phyloP scores from a whole-genome alignment of 148 eudicot species.

The Rhododendron vialii region DNA sequence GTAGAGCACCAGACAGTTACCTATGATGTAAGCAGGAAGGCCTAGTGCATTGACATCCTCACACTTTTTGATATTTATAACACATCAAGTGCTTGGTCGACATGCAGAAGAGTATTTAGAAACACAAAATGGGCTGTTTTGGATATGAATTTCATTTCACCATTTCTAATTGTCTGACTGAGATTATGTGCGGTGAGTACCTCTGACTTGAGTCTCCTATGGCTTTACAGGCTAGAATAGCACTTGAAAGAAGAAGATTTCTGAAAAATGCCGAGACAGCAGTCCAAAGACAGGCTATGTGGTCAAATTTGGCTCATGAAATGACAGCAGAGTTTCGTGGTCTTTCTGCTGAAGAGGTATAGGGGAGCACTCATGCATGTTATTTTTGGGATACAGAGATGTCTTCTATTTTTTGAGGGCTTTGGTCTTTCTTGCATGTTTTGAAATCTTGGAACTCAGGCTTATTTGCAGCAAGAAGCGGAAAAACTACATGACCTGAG shows the following conservation, averaged over 20 bases:
- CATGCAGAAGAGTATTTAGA: background rate
- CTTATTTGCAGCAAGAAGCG: conserved; percentile 95
- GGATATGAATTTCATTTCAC: background rate
- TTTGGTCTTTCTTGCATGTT: background rate
- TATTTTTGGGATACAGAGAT: background rate
- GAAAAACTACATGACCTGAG: conserved; percentile 90
- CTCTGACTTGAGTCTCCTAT: background rate
- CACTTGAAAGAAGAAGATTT: conserved; percentile 85
- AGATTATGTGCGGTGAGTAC: background rate
- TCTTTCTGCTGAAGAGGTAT: conserved; percentile 99
- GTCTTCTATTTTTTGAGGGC: background rate
- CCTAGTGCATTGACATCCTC: background rate
- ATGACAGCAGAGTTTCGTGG: conserved; percentile 99
- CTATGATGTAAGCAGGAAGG: background rate
- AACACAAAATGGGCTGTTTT: background rate
- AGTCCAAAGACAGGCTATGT: conserved; percentile 90
- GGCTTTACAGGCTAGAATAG: conserved; percentile 79
- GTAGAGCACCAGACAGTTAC: background rate
- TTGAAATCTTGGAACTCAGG: conserved; percentile 41
- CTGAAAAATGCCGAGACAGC: conserved; percentile 87
- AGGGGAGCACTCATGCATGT: background rate
- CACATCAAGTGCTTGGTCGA: background rate
- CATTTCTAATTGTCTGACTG: background rate
- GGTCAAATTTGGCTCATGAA: conserved; percentile 99
- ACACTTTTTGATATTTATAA: background rate